Evolutionary conservation across 441 rosid species (phyloP), one percentile per base, ranked within the genome.

Genomic region (Populus tomentosa): DNA sequence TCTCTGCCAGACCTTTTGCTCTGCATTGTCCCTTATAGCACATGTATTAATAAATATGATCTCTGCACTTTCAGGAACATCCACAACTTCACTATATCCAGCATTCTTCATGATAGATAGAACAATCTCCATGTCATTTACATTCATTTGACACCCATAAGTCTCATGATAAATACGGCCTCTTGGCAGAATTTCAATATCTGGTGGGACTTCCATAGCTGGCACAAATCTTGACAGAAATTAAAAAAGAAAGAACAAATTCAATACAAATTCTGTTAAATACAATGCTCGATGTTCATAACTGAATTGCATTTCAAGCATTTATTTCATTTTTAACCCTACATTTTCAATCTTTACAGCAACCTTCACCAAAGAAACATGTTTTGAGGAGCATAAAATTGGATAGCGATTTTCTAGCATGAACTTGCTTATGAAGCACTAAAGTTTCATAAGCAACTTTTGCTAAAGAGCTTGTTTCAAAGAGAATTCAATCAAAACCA

Each of bases 111-210:
- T 93, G 63, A 95, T 89, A 10, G 98, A 82, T 3, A 95, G 84
- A n/a, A 95, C 98, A 56, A 95, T 91, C 88, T 95, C 99, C 99
- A 93, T 95, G 77, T 92, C 97, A 62, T 92, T 93, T 61, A 95
- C 81, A 83, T 93, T 95, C 99, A 95, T 95, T 77, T 95, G 98
- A 79, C 98, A 95, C 68, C 99, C 98, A 75, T 92, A 92, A 23
- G 98, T 95, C 82, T 95, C 98, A 64, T 93, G 99, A 86, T 91
- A 95, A 23, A 93, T 88, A 40, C 98, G 90, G 30, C 97, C 98
- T 75, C 78, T 88, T 5, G 88, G 79, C 63, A 76, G 80, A 71
- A 76, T 66, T 28, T 88, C 88, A 26, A 79, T 33, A 38, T 84
- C 82, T 10, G 79, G 63, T 59, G 66, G 50, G 68, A 26, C 76